Evolutionary conservation across 2,329 filamentous ascomycete species (phyloP), one percentile per base, ranked within the genome.

Genomic region (Talaromyces sp.): DNA sequence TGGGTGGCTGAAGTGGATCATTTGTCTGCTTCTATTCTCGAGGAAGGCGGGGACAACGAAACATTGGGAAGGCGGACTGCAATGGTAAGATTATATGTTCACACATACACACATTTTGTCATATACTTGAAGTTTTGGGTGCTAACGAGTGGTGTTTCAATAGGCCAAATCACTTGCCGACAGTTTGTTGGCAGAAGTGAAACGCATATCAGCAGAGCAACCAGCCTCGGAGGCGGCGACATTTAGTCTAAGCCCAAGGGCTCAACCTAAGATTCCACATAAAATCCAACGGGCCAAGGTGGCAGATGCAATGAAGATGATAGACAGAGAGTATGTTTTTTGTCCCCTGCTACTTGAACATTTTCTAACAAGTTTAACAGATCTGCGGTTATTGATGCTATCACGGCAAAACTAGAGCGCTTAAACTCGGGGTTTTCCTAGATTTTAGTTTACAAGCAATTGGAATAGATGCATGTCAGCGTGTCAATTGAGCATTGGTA

Each of bases 261-360:
- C 65, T 31, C 69, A 71, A 7, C 68, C 74, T 5, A 71, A 67
- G 59, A 70, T 80, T 21, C 74, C 77, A 1, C 71, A 74, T 51
- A 70, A 75, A 57, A 65, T 81, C 27, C 78, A 80, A 62, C 75
- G 75, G 41, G 75, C 77, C 38, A 78, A 75, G 67, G 70, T 81
- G 54, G 70, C 72, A 2, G 77, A 81, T 66, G 79, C 79, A 6
- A 80, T 80, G 77, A 72, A 69, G 46, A 77, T 81, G 77, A 76
- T 81, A 53, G 79, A 81, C 61, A 70, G 79, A 72, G 79, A 81
- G 76, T 77, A 60, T 63, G 75, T 71, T 46, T 17, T 50, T 5
- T 24, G 50, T 29, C 52, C 21, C 6, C 31, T 41, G 32, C 24
- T 48, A 1, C 29, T 57, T 38, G 7, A 21, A 53, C 1, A 50